These are phyloP conservation scores for Xylariales sp. DNA, from an alignment of 2,329 filamentous ascomycete species.

Conservation along the genomic window DNA sequence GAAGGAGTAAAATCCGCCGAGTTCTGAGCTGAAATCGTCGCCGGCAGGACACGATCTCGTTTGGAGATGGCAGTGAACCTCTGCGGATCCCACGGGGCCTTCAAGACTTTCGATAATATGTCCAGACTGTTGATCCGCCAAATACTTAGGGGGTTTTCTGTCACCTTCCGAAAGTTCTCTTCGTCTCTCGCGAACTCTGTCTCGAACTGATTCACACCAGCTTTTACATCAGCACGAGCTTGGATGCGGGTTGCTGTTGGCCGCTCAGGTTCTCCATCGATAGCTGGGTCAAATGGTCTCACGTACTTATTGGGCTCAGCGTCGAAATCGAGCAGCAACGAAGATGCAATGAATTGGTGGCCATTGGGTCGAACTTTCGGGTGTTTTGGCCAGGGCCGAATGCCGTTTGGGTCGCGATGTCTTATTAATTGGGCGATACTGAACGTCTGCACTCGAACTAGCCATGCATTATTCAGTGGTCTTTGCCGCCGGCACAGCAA, in stretches of 20 bases:
- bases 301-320: conserved; percentile 39
- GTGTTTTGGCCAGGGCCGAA: not conserved
- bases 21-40: not conserved
- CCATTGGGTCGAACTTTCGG: not conserved
- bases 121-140: conserved; percentile 40
- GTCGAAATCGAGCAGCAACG: conserved; percentile 48
- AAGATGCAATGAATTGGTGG: conserved; percentile 29
- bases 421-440: too few relatives aligned
- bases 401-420: too few relatives aligned
- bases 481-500: too few relatives aligned
- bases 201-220: conserved; percentile 24
- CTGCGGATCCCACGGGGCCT: conserved; percentile 3
- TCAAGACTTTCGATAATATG: conserved; percentile 34
- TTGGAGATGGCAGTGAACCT: not conserved
- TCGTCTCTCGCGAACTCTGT: conserved; percentile 12
- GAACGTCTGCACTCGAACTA: too few relatives aligned
- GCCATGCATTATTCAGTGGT: too few relatives aligned
- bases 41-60: not conserved
- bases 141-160: conserved; percentile 14
- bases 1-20: not conserved
- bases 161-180: conserved; percentile 9
- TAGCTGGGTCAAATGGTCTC: conserved; percentile 30
- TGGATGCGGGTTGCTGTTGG: conserved; percentile 7
- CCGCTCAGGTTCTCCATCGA: conserved; percentile 24
- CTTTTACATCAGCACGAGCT: conserved; percentile 21